Base-by-base conservation (phyloP, 2,329 filamentous ascomycete genomes). In the Orbilia blumenaviensis region DNA sequence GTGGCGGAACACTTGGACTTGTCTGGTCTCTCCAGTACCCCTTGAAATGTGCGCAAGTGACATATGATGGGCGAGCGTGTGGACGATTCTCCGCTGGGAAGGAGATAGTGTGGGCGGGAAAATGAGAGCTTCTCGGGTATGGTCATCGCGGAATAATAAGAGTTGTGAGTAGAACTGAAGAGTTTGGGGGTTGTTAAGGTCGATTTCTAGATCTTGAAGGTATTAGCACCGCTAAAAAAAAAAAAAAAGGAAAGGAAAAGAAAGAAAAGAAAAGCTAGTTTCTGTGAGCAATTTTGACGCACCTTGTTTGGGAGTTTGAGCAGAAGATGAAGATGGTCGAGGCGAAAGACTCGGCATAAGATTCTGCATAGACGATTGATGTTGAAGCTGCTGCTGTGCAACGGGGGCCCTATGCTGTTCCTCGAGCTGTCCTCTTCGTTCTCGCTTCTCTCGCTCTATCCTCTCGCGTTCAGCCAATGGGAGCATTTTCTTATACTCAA, bases 401-500 rank as follows among this genome's bases (percentile, higher is more conserved):
- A 81, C 79, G 81, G 91, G 90, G 80, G 85, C 93, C 81, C 94
- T 90, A 83, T 99, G 95, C 83, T 99, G 95, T 84, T 99, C 95
- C 83, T 99, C 94, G 10, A 99, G 87, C 83, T 99, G 95, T 56
- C 95, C 95, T 62, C 95, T 90, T 80, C 95, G 92, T 85, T 98
- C 94, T 71, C 95, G 89, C 88, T 98, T 99, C 84, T 98, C 95
- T 4, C 95, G 89, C 83, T 99, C 95, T 79, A 99, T 98, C 42
- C 95, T 89, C 84, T 99, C 95, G 62, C 95, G 89, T 83, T 98
- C 95, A 32, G 94, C 92, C 78, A 96, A 89, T 0, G 95, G 95
- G 3, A 99, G 88, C 95, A 99, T 98, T 85, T 98, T 98, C 87
- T 99, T 99, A 85, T 98, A 99, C 83, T 99, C 95, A 25, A 99